Evolutionary conservation across 2,329 filamentous ascomycete genomes (phyloP).

Genomic region (Purpureocillium lavendulum): DNA sequence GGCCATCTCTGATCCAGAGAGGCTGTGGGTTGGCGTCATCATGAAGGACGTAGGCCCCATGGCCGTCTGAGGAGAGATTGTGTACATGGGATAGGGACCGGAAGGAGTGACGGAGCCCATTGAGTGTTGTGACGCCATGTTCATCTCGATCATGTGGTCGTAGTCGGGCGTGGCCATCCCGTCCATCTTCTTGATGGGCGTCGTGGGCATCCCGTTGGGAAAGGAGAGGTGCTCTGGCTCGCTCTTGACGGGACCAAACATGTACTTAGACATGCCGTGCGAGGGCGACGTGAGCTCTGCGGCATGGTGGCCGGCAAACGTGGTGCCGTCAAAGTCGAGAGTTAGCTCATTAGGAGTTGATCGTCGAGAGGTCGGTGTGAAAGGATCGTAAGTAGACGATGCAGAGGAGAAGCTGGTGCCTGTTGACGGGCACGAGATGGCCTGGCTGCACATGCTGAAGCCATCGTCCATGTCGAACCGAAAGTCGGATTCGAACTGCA

Average conservation of each 20-base stretch:
- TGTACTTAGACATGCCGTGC: constrained; percentile 22
- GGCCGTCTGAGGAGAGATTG: constrained; percentile 22
- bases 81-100: constrained; percentile 25
- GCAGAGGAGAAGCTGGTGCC: constrained; percentile 30
- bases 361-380: constrained; percentile 34
- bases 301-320: constrained; percentile 15
- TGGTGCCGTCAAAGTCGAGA: constrained; percentile 28
- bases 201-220: constrained; percentile 22
- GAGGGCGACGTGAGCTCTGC: constrained; percentile 28
- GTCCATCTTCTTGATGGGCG: constrained; percentile 27
- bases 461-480: constrained; percentile 30
- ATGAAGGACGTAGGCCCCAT: constrained; percentile 25
- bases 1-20: constrained; percentile 28
- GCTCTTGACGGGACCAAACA: constrained; percentile 24
- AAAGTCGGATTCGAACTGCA: constrained; percentile 30
- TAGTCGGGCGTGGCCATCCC: constrained; percentile 25
- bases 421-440: constrained; percentile 25
- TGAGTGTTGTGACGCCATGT: constrained; percentile 20
- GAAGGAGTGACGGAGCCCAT: constrained; percentile 30
- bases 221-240: constrained; percentile 25
- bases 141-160: constrained; percentile 29
- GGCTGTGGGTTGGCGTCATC: constrained; percentile 30
- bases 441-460: constrained; percentile 27
- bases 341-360: constrained; percentile 31
- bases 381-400: constrained; percentile 32